phyloP scores from a whole-genome alignment of 768 basidiomycete species.

The Xanthoconium purpureum region DNA sequence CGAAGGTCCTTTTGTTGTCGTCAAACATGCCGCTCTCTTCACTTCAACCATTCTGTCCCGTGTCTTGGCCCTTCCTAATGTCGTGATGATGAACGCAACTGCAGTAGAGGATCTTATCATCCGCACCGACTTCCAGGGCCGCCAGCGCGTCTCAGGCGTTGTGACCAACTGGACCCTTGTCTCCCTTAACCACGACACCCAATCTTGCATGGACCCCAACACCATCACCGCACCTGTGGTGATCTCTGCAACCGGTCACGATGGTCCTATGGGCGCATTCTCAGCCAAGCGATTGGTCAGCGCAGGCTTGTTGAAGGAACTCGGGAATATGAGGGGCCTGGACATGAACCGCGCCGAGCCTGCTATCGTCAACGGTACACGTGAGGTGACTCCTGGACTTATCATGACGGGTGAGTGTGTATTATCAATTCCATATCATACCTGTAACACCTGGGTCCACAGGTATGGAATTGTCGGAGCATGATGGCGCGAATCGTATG shows the following conservation, averaged over 20 bases:
- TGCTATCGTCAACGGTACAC: conserved; percentile 72
- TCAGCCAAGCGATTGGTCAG: conserved; percentile 76
- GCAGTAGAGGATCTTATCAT: conserved; percentile 80
- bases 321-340: conserved; percentile 77
- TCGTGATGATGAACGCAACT: conserved; percentile 74
- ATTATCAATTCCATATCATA: background rate
- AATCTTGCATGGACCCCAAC: conserved; percentile 77
- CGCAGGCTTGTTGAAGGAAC: conserved; percentile 66
- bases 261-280: conserved; percentile 80
- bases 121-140: conserved; percentile 45
- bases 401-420: conserved; percentile 61
- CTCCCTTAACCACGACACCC: conserved; percentile 65
- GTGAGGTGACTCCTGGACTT: conserved; percentile 72
- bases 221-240: conserved; percentile 78
- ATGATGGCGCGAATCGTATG: conserved; percentile 77
- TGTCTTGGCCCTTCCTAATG: conserved; percentile 67
- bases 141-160: conserved; percentile 48
- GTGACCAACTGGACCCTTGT: conserved; percentile 55
- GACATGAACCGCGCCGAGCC: conserved; percentile 84
- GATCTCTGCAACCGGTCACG: conserved; percentile 71
- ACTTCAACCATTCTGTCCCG: conserved; percentile 72
- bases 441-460: background rate
- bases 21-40: conserved; percentile 80
- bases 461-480: conserved; percentile 84
- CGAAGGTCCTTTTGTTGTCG: conserved; percentile 73